phyloP scores from a whole-genome alignment of 495 filamentous ascomycete genomes.

The Cercophora newfieldiana region DNA sequence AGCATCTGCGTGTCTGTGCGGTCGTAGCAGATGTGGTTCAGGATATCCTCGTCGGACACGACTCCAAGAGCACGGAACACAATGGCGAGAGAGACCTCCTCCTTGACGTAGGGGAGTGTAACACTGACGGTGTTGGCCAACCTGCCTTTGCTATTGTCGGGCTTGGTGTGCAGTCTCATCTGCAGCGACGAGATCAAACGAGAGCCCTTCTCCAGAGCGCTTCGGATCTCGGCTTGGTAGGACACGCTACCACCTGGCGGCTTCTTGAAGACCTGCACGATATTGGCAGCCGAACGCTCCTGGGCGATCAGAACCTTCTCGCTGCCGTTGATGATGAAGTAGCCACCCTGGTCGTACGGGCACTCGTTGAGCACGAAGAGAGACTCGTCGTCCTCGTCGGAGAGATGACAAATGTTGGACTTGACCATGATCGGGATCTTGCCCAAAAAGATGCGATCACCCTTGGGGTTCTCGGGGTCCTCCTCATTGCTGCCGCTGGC shows the following conservation, averaged over 20 bases:
- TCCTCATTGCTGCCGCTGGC: conserved; percentile 43
- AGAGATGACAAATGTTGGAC: conserved; percentile 87
- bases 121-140: conserved; percentile 87
- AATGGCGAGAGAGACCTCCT: conserved; percentile 88
- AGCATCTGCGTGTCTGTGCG: conserved; percentile 94
- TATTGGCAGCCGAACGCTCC: conserved; percentile 95
- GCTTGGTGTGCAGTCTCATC: conserved; percentile 84
- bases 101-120: conserved; percentile 88
- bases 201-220: conserved; percentile 93
- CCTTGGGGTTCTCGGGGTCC: conserved; percentile 47
- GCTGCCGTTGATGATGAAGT: conserved; percentile 99
- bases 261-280: conserved; percentile 98
- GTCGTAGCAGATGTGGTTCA: conserved; percentile 97
- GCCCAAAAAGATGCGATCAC: conserved; percentile 71
- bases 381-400: conserved; percentile 73
- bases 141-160: conserved; percentile 70
- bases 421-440: conserved; percentile 98
- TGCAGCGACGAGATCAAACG: conserved; percentile 86
- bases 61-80: conserved; percentile 95
- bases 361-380: conserved; percentile 91
- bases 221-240: conserved; percentile 92
- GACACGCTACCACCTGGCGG: conserved; percentile 81
- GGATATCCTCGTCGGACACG: conserved; percentile 95
- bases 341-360: conserved; percentile 95
- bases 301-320: conserved; percentile 99